A percentile compares a stretch with the other conserved stretches of the same genome.
These are phyloP conservation scores for Pholiota adiposa DNA, from an alignment of 1,284 basidiomycete genomes.

Conservation along the genomic window DNA sequence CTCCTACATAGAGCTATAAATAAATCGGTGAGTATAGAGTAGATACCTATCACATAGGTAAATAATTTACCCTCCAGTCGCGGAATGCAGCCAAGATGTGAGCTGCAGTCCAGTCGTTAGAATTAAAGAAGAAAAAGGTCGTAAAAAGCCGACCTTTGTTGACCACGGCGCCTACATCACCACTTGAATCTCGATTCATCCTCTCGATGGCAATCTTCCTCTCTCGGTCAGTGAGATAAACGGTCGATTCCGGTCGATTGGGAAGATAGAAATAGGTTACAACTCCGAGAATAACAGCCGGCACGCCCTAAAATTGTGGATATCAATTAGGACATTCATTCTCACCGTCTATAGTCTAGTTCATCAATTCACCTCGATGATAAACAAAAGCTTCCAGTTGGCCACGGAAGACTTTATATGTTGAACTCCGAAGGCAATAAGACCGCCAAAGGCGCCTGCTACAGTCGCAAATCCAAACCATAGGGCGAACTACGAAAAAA, in stretches of 20 bases:
- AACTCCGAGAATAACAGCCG: conserved; percentile 71
- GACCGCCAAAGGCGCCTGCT: conserved; percentile 77
- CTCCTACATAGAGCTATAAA: conserved; percentile 61
- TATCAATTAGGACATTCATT: conserved; percentile 14
- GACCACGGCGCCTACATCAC: conserved; percentile 68
- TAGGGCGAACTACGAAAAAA: conserved; percentile 54
- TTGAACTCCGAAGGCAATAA: conserved; percentile 75
- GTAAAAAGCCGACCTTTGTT: conserved; percentile 56
- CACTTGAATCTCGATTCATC: conserved; percentile 71
- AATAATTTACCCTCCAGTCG: conserved; percentile 61
- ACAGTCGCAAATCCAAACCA: conserved; percentile 84
- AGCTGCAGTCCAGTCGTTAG: conserved; percentile 36
- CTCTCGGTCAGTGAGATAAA: conserved; percentile 73
- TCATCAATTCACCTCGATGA: conserved; percentile 63
- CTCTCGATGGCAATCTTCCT: conserved; percentile 74
- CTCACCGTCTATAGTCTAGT: not conserved
- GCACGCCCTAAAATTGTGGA: conserved; percentile 52
- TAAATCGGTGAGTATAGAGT: not conserved
- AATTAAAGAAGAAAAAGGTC: not conserved
- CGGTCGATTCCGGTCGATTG: conserved; percentile 76
- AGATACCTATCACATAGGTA: no score
- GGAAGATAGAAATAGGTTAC: conserved; percentile 72
- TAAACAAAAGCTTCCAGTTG: conserved; percentile 74
- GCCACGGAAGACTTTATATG: conserved; percentile 52
- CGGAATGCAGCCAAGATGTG: conserved; percentile 68